Base-by-base conservation (phyloP, 169 alveolate genomes). In the Plasmodium chabaudi region DNA sequence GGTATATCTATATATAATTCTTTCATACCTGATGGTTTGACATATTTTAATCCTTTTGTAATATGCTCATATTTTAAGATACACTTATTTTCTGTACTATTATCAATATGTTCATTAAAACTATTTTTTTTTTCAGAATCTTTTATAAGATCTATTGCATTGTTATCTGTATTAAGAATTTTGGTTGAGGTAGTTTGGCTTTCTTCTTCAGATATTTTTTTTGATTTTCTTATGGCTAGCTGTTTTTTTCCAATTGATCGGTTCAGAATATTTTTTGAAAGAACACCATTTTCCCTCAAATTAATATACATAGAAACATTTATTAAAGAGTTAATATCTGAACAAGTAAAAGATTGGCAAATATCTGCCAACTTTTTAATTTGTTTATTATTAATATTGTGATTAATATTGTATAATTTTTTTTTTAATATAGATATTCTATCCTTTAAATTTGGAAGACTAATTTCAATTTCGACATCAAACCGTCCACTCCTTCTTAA, bases 401-500 rank as follows among this genome's bases (percentile, higher is more conserved):
- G 94, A 13, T 91, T 75, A 25, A 94, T 87, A n/a, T 89, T 84
- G 6, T 46, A 51, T 53, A 95, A 89, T 44, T 93, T 63, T 4
- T 88, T 51, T 74, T 89, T 94, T 46, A 98, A 92, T 2, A 98
- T 96, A 59, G 96, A 95, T 55, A 79, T 82, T 74, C 99, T 95
- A 51, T 97, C 98, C 39, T 88, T 88, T 51, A 94, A 92, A 84
- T 93, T 95, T 12, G 99, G 99, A n/a, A 98, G 95, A 46, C 97
- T 98, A 17, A 98, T 93, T 69, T 97, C 95, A 13, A 98, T 94
- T 71, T 98, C 99, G 47, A 96, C 94, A 84, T 99, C 99, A 70
- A 99, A 95, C 69, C 99, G 94, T 9, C 99, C 99, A 12, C 99
- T 98, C 87, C 99, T 92, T 75, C 99, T 97, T 19, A 98, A 74